Percentiles rank a stretch among this genome's conserved stretches.
Evolutionary conservation across 2,329 filamentous ascomycete species (phyloP).

Genomic region (Stagonosporopsis rhizophila): DNA sequence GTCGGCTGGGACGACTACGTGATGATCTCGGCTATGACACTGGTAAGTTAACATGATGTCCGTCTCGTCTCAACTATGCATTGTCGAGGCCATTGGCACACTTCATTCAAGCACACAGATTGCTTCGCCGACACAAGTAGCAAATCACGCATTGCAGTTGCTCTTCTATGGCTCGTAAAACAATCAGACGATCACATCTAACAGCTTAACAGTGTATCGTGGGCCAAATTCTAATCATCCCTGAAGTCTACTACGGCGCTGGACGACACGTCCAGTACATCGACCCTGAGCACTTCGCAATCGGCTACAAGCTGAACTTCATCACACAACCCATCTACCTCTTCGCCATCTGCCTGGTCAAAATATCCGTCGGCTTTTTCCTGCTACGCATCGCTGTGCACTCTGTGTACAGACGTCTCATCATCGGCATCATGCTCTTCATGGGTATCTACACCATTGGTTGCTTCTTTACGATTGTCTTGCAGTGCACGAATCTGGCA

Average conservation of each 20-base stretch:
- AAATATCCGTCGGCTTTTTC: conserved; percentile 59
- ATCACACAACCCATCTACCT: conserved; percentile 57
- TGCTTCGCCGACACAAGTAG: too few relatives aligned
- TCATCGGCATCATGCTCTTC: conserved; percentile 56
- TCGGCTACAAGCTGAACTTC: conserved; percentile 57
- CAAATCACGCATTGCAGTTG: too few relatives aligned
- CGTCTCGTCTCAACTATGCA: background rate
- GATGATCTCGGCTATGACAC: conserved; percentile 52
- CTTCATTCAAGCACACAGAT: too few relatives aligned
- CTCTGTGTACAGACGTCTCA: conserved; percentile 51
- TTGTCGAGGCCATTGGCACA: background rate
- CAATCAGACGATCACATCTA: background rate
- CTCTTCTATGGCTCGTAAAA: too few relatives aligned
- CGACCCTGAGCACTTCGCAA: conserved; percentile 37
- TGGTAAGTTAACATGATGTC: conserved; percentile 30
- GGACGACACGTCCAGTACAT: conserved; percentile 57
- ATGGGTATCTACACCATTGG: conserved; percentile 53
- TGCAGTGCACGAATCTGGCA: conserved; percentile 58
- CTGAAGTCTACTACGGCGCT: conserved; percentile 54
- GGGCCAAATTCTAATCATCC: conserved; percentile 52
- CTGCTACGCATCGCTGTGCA: conserved; percentile 55
- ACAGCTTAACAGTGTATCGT: conserved; percentile 41
- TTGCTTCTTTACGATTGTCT: conserved; percentile 57
- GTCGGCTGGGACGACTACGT: conserved; percentile 59
- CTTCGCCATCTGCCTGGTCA: conserved; percentile 55